Evolutionary conservation across 805 yeast genomes (phyloP), one percentile per base, ranked within the genome.

Genomic region (Candida boleticola): DNA sequence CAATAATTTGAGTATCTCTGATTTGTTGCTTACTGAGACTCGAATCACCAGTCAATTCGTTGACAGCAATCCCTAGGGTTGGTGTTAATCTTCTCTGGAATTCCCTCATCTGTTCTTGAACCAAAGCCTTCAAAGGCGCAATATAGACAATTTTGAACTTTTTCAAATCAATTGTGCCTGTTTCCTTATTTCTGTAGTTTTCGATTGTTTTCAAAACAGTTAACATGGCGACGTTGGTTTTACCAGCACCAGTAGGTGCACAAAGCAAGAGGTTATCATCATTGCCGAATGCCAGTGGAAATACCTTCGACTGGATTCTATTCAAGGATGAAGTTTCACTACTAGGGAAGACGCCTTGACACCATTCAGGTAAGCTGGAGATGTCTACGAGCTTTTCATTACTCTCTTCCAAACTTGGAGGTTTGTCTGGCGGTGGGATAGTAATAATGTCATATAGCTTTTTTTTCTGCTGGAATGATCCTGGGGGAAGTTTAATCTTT

Each of bases 231-330:
- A 93, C 96, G 59, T 93, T 93, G 18, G 99, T 92, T 60, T 92
- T 92, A 67, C 99, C 99, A 2, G 97, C 97, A 68, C 99, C 99
- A 0, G 99, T 92, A 5, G 99, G 99, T 1, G 99, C 98, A 74
- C 98, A 92, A 51, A 92, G 68, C 14, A 92, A 66, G 30, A 93
- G 58, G 53, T 90, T 92, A 3, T 74, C 73, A 55, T 87, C 93
- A 1, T 77, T 64, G 3, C 73, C 54, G 49, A 92, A 87, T 0
- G 96, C 97, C n/a, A 69, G 57, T 1, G 93, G 93, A 49, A 64
- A 88, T 0, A 90, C 89, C 46, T 77, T 77, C 1, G 96, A 85
- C 61, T 93, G 99, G 13, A 93, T 78, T 40, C 88, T 67, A 60
- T 93, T 93, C 49, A 93, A 72, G 1, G 82, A 67, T 2, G 74